Base-by-base conservation (phyloP, 352 stramenopile genomes). In the Globisporangium viniferum region DNA sequence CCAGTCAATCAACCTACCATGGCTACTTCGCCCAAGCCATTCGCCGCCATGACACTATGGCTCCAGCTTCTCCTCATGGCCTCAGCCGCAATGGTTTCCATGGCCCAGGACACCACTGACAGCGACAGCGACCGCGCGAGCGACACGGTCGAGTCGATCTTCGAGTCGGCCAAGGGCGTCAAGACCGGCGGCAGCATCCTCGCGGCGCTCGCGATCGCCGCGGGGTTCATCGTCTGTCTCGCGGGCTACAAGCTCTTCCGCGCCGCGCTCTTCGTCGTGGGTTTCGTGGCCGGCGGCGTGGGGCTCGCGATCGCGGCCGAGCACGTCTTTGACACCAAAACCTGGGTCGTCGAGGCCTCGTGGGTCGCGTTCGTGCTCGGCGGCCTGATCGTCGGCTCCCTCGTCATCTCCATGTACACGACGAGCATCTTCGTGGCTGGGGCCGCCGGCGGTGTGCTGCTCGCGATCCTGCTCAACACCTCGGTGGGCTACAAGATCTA, bases 221-320 rank as follows among this genome's bases (percentile, higher is more conserved):
- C 76, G 24, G 84, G 84, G 31, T 55, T 65, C 1, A 31, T 91
- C 53, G 67, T 90, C 62, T 73, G 80, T 49, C 44, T 82, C 3
- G 72, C 78, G 39, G 86, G 86, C 59, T 93, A 93, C 71, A 79
- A 80, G 15, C 66, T 91, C 58, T 87, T 93, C 67, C 79, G 83
- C 6, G 64, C 56, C 27, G 71, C 83, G 22, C 75, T 92, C 36
- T 90, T 92, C 53, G 64, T 79, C 20, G 69, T 76, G 20, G 82
- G 80, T 20, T 90, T 90, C 65, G 68, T 80, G n/a, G 68, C 77
- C 29, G 84, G 80, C 36, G 78, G 81, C 15, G 77, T 90, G 9
- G 54, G 64, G 0, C 36, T 87, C 27, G 79, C 80, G 2, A 72
- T 79, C 20, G 41, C 77, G 31, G 70, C 77, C 3, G 83, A 90